Base-by-base conservation (phyloP, 805 yeast genomes). In the Candida dajiaensis region DNA sequence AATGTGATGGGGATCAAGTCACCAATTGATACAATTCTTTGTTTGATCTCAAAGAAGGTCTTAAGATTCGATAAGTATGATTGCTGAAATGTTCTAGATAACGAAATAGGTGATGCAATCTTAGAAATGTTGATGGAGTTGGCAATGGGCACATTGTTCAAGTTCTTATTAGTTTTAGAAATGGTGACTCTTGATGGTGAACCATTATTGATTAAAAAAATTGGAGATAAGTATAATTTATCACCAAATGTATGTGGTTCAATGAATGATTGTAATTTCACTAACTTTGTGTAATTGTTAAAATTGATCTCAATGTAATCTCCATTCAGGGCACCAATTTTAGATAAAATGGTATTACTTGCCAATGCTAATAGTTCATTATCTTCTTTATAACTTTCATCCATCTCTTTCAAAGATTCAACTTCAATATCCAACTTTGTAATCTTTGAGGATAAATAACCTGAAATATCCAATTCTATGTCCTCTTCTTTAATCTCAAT, bases 1-100 rank as follows among this genome's bases (percentile, higher is more conserved):
- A 92, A 75, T 0, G 86, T 76, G 3, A 94, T 79, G 0, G 96
- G 90, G 41, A 94, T 75, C 36, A 81, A 59, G 58, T 89, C 96
- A 31, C 78, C 81, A n/a, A 70, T 62, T 16, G 70, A 68, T 1
- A 90, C 78, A 3, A 88, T 69, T 47, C 95, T 75, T 25, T 72
- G 64, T 22, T 70, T 68, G 0, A 67, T 58, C 51, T 83, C 84
- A 56, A 92, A 85, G 48, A 78, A 74, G 0, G 50, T 73, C 55
- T 59, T 85, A 77, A 53, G 88, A 66, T 44, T 83, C 80, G 13
- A 79, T 65, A 44, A 83, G 68, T 55, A 87, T 77, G 46, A 80
- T 69, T 46, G 72, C 74, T 86, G 92, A 55, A 71, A 74, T 0
- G 78, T 69, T 44, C 78, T 72, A 51, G 83, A 88, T 54, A 86